Base-by-base conservation (phyloP, 768 basidiomycete genomes). In the Pisolithus microcarpus region DNA sequence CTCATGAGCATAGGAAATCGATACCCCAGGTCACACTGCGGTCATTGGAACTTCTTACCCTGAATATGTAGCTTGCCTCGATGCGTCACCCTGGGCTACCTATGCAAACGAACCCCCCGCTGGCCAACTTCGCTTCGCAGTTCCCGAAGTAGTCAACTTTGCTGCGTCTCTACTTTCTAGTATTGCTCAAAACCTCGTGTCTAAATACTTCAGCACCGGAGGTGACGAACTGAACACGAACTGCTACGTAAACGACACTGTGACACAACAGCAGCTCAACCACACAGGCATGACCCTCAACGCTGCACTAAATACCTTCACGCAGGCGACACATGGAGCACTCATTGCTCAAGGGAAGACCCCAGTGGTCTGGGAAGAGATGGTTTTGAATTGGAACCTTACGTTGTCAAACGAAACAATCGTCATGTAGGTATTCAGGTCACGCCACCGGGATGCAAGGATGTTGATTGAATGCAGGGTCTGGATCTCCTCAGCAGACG, bases 11-110 rank as follows among this genome's bases (percentile, higher is more conserved):
- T 49, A 83, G 79, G 90, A 91, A 71, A 78, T 92, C 47, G 91
- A 91, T 61, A 86, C 79, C 2, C 91, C 91, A 0, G 91, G 90
- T 0, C 91, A 92, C 65, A 88, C 88, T 2, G 73, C 84, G 1
- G 67, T 74, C 28, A 84, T 93, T 37, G 75, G 74, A 2, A 57
- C 69, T 7, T 74, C 85, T 0, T 78, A 87, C 59, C 90, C 91
- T 0, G 85, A 91, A 26, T 78, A 80, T 51, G 65, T 92, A 37
- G 89, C 88, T 1, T 91, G 91, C 57, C 62, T 70, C 15, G 63
- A 75, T 15, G 73, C 71, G 2, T 65, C 72, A 2, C 85, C 84
- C 0, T 85, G 85, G 84, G 16, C 68, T 0, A 68, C 63, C 5
- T 87, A 79, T 50, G 86, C 85, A 6, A 75, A 70, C 56, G 84